Conservation (phyloP, 305 asterid species). For the Solanum hybrid region DNA sequence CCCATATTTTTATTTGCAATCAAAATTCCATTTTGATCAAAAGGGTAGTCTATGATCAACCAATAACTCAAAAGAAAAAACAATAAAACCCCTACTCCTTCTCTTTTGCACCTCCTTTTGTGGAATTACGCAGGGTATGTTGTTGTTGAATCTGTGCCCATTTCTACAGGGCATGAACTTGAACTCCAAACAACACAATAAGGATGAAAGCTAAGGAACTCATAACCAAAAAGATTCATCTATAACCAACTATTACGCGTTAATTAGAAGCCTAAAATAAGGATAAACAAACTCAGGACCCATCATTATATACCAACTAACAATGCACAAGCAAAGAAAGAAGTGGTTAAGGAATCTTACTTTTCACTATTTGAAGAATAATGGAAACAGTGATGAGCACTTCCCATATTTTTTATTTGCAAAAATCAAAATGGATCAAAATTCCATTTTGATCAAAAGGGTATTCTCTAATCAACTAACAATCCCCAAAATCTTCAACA, state of each 20-base stretch:
- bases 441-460: constrained; percentile 5
- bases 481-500: background rate
- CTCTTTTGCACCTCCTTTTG: background rate
- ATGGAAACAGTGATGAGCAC: constrained; percentile 19
- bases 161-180: background rate
- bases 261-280: background rate
- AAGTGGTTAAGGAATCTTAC: constrained; percentile 12
- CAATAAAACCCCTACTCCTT: background rate
- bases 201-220: background rate
- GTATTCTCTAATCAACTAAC: background rate
- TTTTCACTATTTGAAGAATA: constrained; percentile 28
- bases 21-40: constrained; percentile 18
- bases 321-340: background rate
- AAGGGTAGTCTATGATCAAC: constrained; percentile 5
- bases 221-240: background rate
- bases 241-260: background rate
- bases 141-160: background rate
- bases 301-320: background rate
- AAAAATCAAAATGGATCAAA: background rate
- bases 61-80: background rate
- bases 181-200: background rate
- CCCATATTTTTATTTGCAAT: constrained; percentile 17
- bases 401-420: constrained; percentile 20
- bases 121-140: background rate
- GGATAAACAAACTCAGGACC: background rate